Evolutionary conservation across 1,284 basidiomycete genomes (phyloP).

Genomic region (Moesziomyces aphidis): DNA sequence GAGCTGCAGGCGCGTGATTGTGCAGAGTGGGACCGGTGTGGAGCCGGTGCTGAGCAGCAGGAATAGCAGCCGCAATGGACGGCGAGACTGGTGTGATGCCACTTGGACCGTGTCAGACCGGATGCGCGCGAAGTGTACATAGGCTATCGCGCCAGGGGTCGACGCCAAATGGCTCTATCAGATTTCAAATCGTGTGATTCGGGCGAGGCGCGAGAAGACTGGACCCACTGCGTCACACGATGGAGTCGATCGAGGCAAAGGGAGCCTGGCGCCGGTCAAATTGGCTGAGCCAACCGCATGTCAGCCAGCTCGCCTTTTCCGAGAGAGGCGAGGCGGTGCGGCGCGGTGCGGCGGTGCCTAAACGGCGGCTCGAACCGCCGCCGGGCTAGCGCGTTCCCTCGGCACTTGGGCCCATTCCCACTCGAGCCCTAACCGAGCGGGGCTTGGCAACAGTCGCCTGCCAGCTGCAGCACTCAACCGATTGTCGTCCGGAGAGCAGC

Average conservation of each 20-base stretch:
- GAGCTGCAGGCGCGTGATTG: neutral
- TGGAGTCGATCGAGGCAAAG: too few relatives aligned
- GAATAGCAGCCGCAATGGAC: too few relatives aligned
- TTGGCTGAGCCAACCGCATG: neutral
- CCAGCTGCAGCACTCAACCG: neutral
- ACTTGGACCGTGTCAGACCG: neutral
- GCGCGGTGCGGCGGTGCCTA: neutral
- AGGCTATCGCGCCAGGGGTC: neutral
- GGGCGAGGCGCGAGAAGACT: neutral
- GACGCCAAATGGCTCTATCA: neutral
- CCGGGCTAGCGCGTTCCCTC: neutral
- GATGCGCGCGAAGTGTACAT: neutral
- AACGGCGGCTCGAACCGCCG: constrained; percentile 7
- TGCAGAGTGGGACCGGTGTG: neutral
- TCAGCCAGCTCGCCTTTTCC: neutral
- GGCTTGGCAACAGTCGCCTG: constrained; percentile 11
- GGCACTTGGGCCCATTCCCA: neutral
- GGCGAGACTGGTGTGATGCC: too few relatives aligned
- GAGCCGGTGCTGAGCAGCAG: neutral
- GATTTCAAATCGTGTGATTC: neutral
- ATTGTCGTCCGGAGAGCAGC: neutral
- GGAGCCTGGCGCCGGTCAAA: neutral
- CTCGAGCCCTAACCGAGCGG: constrained; percentile 8
- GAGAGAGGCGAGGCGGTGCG: neutral
- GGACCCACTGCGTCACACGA: too few relatives aligned